These are phyloP conservation scores for Aspergillus niger DNA, from an alignment of 2,329 filamentous ascomycete species.

Conservation along the genomic window DNA sequence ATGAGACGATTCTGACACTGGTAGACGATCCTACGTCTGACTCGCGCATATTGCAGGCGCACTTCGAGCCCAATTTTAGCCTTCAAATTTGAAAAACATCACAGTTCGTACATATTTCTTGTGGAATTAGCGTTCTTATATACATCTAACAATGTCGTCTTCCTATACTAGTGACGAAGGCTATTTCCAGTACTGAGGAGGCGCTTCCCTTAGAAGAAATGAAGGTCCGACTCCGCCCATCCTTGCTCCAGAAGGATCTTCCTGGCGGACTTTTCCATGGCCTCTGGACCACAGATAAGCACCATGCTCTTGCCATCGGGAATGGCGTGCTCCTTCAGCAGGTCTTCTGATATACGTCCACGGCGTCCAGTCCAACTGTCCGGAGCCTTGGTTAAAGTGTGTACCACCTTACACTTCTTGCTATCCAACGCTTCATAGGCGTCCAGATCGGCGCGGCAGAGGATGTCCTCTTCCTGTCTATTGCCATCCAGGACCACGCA, in stretches of 20 bases:
- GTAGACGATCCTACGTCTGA: too few relatives aligned
- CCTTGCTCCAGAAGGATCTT: constrained; percentile 61
- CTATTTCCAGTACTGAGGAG: neutral
- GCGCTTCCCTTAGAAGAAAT: constrained; percentile 66
- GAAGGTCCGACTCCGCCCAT: constrained; percentile 70
- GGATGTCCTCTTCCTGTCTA: constrained; percentile 74
- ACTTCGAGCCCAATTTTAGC: neutral
- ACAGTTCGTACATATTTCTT: neutral
- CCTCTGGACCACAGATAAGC: constrained; percentile 75
- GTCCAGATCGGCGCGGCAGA: constrained; percentile 75
- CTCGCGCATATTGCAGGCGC: too few relatives aligned
- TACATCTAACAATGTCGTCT: neutral
- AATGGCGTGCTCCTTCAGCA: constrained; percentile 61
- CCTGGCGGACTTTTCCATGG: constrained; percentile 69
- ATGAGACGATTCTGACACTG: too few relatives aligned
- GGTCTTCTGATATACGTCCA: constrained; percentile 65
- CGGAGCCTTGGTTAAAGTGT: constrained; percentile 67
- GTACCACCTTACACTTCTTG: constrained; percentile 62
- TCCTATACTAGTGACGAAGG: neutral
- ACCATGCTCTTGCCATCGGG: constrained; percentile 61
- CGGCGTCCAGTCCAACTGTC: constrained; percentile 67
- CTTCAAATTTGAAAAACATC: neutral
- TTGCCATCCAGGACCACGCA: constrained; percentile 82
- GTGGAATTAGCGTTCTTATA: neutral
- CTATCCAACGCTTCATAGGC: constrained; percentile 55